Percentiles rank a stretch among this genome's conserved stretches.
phyloP scores from a whole-genome alignment of 257 asterid genomes.

The Verbena officinalis region DNA sequence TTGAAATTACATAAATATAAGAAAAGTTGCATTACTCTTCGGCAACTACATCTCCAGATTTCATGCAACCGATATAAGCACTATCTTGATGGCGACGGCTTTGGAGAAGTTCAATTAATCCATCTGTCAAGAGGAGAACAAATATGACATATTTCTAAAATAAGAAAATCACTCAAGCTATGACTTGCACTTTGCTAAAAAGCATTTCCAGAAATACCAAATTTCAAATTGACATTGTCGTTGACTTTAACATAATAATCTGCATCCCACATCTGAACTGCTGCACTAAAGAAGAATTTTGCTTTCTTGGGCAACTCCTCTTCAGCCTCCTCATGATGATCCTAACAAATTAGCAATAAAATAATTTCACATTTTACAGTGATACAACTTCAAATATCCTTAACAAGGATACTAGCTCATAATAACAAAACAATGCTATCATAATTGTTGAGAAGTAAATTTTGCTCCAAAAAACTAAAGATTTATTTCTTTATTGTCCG shows the following conservation, averaged over 20 bases:
- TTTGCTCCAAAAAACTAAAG: background rate
- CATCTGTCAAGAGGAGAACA: slow-evolving; percentile 49
- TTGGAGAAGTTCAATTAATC: slow-evolving; percentile 70
- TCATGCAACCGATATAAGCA: slow-evolving; percentile 96
- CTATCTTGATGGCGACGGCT: slow-evolving; percentile 67
- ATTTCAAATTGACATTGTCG: slow-evolving; percentile 71
- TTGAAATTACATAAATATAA: slow-evolving; percentile 27
- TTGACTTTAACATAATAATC: slow-evolving; percentile 86
- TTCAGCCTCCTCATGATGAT: slow-evolving; percentile 88
- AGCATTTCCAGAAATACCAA: slow-evolving; percentile 51
- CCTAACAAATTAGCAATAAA: slow-evolving; percentile 45
- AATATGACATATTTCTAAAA: slow-evolving; percentile 6
- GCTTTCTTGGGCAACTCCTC: slow-evolving; percentile 89
- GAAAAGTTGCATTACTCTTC: slow-evolving; percentile 67
- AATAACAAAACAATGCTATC: slow-evolving; percentile 1
- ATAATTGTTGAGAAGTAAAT: slow-evolving; percentile 11
- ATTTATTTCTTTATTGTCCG: background rate
- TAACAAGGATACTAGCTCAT: slow-evolving; percentile 3
- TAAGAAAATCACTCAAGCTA: background rate
- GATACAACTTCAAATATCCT: background rate
- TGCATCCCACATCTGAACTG: slow-evolving; percentile 93
- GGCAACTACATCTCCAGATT: slow-evolving; percentile 80
- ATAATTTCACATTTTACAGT: background rate
- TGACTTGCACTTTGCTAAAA: background rate
- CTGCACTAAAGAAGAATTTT: slow-evolving; percentile 75